Percentiles rank a stretch among this genome's conserved stretches.
phyloP scores from a whole-genome alignment of 1,284 basidiomycete genomes.

The Sphagnurus paluster region DNA sequence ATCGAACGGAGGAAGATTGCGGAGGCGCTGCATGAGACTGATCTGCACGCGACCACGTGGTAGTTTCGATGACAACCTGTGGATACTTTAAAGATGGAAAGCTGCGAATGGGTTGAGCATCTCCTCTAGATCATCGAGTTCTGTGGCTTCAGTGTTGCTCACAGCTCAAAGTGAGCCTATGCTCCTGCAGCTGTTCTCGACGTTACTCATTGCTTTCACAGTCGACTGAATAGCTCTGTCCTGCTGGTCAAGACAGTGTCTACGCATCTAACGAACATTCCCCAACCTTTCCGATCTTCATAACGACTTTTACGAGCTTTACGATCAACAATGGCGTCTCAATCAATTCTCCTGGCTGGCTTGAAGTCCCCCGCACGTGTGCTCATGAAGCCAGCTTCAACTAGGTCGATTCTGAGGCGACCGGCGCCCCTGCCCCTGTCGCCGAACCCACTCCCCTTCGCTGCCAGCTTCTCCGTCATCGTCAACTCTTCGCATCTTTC shows the following conservation, averaged over 20 bases:
- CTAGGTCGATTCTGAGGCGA: slow-evolving; percentile 40
- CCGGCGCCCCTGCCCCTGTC: slow-evolving; percentile 38
- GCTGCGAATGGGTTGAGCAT: slow-evolving; percentile 6
- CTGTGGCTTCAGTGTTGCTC: slow-evolving; percentile 19
- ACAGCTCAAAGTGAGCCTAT: slow-evolving; percentile 9
- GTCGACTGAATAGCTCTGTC: slow-evolving; percentile 27
- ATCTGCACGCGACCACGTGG: slow-evolving; percentile 10
- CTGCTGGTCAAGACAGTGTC: slow-evolving; percentile 45
- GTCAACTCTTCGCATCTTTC: slow-evolving; percentile 34
- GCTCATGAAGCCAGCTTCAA: slow-evolving; percentile 27
- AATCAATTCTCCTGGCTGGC: slow-evolving; percentile 33
- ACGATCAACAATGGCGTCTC: slow-evolving; percentile 30
- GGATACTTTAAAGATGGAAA: neutral
- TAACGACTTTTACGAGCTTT: slow-evolving; percentile 25
- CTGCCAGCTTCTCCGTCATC: slow-evolving; percentile 32
- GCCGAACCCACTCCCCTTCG: slow-evolving; percentile 24
- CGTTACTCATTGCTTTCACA: slow-evolving; percentile 2
- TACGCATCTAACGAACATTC: slow-evolving; percentile 19
- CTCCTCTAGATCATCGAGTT: slow-evolving; percentile 13
- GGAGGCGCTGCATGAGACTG: slow-evolving; percentile 8
- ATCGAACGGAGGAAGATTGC: neutral
- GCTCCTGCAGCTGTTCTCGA: neutral
- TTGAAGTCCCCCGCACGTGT: slow-evolving; percentile 31
- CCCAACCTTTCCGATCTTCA: slow-evolving; percentile 21
- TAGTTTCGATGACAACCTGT: slow-evolving; percentile 18